These are phyloP conservation scores for Dothistroma septosporum DNA, from an alignment of 2,329 filamentous ascomycete species.

Conservation along the genomic window DNA sequence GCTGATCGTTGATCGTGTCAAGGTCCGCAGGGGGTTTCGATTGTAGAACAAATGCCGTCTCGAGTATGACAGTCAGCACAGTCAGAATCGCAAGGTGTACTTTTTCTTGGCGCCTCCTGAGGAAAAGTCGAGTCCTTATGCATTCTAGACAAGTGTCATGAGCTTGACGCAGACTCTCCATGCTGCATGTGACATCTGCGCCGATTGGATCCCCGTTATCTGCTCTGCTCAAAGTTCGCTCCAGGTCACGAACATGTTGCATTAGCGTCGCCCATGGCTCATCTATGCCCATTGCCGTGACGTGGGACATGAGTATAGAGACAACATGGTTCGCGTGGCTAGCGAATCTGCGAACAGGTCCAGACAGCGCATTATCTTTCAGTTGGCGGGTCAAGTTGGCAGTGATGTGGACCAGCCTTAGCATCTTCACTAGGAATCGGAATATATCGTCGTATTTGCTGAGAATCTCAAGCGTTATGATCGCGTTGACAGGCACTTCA, in stretches of 20 bases:
- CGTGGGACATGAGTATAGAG: constrained; percentile 66
- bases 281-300: constrained; percentile 72
- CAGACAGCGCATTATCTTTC: constrained; percentile 7
- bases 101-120: constrained; percentile 30
- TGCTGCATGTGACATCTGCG: constrained; percentile 15
- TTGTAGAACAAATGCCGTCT: constrained; percentile 12
- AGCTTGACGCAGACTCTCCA: constrained; percentile 25
- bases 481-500: constrained; percentile 63
- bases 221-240: constrained; percentile 51
- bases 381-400: constrained; percentile 31
- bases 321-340: constrained; percentile 79
- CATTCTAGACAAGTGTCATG: constrained; percentile 31
- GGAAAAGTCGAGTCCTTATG: constrained; percentile 32
- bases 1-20: not conserved
- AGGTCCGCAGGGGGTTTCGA: not conserved
- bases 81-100: constrained; percentile 25
- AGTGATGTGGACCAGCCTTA: constrained; percentile 64
- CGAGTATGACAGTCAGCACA: constrained; percentile 26
- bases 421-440: constrained; percentile 68
- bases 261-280: constrained; percentile 70
- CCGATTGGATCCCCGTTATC: constrained; percentile 36
- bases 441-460: constrained; percentile 84
- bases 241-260: constrained; percentile 59
- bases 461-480: constrained; percentile 68
- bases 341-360: constrained; percentile 50